Conservation (phyloP, 805 yeast species). For the Saccharomycopsis fermentans region DNA sequence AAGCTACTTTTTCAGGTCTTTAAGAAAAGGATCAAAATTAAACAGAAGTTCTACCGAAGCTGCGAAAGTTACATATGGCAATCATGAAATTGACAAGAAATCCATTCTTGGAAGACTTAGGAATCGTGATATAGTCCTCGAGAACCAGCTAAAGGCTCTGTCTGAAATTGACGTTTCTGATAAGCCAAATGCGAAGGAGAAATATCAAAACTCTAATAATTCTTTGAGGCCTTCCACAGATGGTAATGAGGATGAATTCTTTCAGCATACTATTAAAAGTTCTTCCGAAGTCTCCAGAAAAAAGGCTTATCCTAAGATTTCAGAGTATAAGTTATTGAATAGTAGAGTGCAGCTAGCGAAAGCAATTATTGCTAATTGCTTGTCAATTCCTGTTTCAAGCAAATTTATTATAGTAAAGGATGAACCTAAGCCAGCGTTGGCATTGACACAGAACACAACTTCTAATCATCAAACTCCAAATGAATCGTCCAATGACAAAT, state of each 20-base stretch:
- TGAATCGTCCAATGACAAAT: not conserved
- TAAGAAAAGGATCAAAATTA: conserved; percentile 35
- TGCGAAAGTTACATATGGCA: conserved; percentile 21
- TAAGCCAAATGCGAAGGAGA: not conserved
- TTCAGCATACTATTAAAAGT: not conserved
- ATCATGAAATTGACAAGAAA: conserved; percentile 19
- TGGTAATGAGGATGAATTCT: not conserved
- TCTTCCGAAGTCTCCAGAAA: not conserved
- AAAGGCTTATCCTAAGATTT: not conserved
- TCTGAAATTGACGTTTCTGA: not conserved
- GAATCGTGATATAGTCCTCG: conserved; percentile 2
- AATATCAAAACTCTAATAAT: not conserved
- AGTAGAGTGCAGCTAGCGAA: conserved; percentile 7
- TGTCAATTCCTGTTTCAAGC: conserved; percentile 23
- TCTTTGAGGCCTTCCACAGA: not conserved
- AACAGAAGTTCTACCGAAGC: conserved; percentile 28
- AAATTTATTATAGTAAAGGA: conserved; percentile 2
- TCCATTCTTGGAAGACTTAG: conserved; percentile 5
- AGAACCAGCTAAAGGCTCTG: not conserved
- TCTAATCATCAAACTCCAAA: not conserved
- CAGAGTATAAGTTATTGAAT: conserved; percentile 7
- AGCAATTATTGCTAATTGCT: conserved; percentile 19
- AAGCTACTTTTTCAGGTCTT: conserved; percentile 47
- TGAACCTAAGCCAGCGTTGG: not conserved
- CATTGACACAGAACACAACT: not conserved